Base-by-base conservation (phyloP, 176 grass and related monocot genomes). In the Aegilops tauschii region DNA sequence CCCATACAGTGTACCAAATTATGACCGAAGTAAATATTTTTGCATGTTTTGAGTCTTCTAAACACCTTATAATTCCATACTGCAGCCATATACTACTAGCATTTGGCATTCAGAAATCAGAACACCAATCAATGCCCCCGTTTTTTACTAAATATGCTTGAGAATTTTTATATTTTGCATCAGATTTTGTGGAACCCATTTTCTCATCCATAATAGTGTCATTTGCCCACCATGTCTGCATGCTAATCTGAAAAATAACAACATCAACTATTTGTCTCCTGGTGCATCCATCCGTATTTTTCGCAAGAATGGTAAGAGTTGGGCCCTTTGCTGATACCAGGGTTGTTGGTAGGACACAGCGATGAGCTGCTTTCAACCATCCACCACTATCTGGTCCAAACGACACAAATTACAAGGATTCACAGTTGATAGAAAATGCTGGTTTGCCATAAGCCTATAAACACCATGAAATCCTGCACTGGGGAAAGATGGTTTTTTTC, bases 31-130 rank as follows among this genome's bases (percentile, higher is more conserved):
- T 28, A n/a, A 27, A 54, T 65, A 31, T 42, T 80, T 83, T 47
- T 23, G 13, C 10, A 29, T 49, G 75, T 83, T 76, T 70, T 47
- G 50, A 37, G 63, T 86, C 65, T 5, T 81, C 27, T 61, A 50
- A 89, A 80, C 47, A 89, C 47, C 42, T 75, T 64, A 40, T 27
- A 71, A 23, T 84, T 25, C 20, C 25, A 63, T 16, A 73, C 82
- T 64, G 49, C 45, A 45, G 54, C 62, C n/a, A 62, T 73, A 42
- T 65, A 64, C 52, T 39, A 71, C 14, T 49, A 72, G 27, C 17
- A 37, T 61, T 84, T 6, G 8, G 56, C 64, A 39, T 70, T 83
- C 13, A 74, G n/a, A 21, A 39, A 62, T 83, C 8, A 74, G n/a
- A 21, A 72, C 10, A 65, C 40, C 23, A 47, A 36, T 5, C 1